Base-by-base conservation (phyloP, 2,329 filamentous ascomycete species). In the Aspergillus clavatus region DNA sequence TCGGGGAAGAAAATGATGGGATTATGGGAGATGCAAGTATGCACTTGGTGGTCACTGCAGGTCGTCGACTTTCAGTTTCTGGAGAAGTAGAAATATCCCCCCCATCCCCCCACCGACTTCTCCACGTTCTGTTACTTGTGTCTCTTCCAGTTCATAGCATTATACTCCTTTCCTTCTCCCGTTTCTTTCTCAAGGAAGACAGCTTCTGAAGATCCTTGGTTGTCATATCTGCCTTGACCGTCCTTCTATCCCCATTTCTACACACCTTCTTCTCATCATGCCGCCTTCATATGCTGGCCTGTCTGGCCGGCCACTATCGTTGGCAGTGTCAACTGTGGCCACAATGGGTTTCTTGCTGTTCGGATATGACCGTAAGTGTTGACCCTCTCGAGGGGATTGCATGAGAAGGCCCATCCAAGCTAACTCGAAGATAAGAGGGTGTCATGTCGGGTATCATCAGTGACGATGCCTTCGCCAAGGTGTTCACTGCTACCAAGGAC, bases 311-410 rank as follows among this genome's bases (percentile, higher is more conserved):
- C 70, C 68, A 28, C 72, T 85, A 42, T 78, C 76, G 14, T 55
- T 82, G 49, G 69, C 75, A 29, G 74, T 85, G 38, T 82, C 82
- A 1, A 73, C 76, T n/a, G 74, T 84, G 21, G 80, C 81, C 3
- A 84, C 81, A 0, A 81, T 79, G 40, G 81, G 79, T 18, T 82
- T 83, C 67, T 61, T 82, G 22, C 72, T 80, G n/a, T 80, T 79
- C 48, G 77, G 77, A 45, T 80, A 80, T 57, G 77, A 80, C 47
- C 78, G 69, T 73, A 56, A 52, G 67, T 60, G 10, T 1, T 21
- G 29, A 11, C 19, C 40, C 44, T 16, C 28, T 31, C 19, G 24
- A 12, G 10, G 19, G 38, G 8, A 8, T 16, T 21, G 16, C 10
- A 5, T 21, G 12, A 4, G 4, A 4, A 16, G 12, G 29, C 8